Conservation (phyloP, 768 basidiomycete genomes). For the Tylopilus rubrobrunneus region DNA sequence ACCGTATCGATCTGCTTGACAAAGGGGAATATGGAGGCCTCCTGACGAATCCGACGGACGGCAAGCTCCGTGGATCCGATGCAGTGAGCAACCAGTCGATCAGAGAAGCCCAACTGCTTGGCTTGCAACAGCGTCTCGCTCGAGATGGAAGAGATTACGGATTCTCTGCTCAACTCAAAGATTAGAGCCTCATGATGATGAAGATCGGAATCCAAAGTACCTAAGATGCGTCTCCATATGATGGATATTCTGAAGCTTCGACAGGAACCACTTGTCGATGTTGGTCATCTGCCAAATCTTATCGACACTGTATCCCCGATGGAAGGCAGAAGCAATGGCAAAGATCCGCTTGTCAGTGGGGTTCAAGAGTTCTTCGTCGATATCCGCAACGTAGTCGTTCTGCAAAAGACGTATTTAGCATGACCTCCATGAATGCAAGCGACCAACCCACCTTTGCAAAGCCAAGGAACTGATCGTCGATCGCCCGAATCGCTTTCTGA, state of each 20-base stretch:
- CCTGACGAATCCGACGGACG: conserved; percentile 84
- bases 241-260: conserved; percentile 78
- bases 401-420: conserved; percentile 25
- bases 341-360: conserved; percentile 98
- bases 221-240: conserved; percentile 73
- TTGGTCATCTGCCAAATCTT: conserved; percentile 98
- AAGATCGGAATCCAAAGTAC: conserved; percentile 40
- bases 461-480: conserved; percentile 92
- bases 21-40: conserved; percentile 78
- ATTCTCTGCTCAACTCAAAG: conserved; percentile 39
- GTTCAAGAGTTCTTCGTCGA: conserved; percentile 90
- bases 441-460: conserved; percentile 67
- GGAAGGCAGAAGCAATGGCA: conserved; percentile 91
- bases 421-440: neutral
- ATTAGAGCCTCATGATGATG: neutral
- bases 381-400: conserved; percentile 85
- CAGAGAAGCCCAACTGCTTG: conserved; percentile 96
- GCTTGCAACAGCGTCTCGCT: conserved; percentile 66
- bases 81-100: conserved; percentile 79
- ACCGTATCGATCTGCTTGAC: conserved; percentile 99
- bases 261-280: conserved; percentile 99
- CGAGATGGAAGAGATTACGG: conserved; percentile 62
- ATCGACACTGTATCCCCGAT: conserved; percentile 89
- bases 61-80: conserved; percentile 91
- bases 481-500: conserved; percentile 95